Evolutionary conservation across 2,329 filamentous ascomycete genomes (phyloP).

Genomic region (Colletotrichum salicis): DNA sequence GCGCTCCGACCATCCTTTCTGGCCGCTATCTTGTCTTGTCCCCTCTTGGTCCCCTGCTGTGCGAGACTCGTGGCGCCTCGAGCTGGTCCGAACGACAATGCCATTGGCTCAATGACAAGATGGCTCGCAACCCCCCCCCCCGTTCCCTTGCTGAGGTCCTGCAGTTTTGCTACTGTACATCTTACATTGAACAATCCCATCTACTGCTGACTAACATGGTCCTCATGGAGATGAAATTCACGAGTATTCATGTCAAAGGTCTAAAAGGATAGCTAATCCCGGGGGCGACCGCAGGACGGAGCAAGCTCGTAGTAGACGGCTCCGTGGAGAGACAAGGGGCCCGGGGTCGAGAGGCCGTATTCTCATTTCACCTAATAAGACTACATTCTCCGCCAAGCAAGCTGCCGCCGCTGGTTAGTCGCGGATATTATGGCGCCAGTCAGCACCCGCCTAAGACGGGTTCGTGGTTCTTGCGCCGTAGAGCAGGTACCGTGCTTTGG

Average conservation of each 20-base stretch:
- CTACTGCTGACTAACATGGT: background rate
- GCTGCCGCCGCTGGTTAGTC: slow-evolving; percentile 25
- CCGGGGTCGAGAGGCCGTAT: slow-evolving; percentile 10
- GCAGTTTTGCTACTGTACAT: background rate
- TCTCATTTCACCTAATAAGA: slow-evolving; percentile 33
- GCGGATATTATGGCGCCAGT: slow-evolving; percentile 21
- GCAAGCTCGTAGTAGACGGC: slow-evolving; percentile 16
- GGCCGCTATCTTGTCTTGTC: slow-evolving; percentile 11
- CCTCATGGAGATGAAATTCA: background rate
- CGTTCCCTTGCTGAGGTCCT: background rate
- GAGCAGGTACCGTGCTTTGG: slow-evolving; percentile 7
- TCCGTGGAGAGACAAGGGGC: background rate
- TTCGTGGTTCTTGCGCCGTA: slow-evolving; percentile 4
- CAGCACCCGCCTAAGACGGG: slow-evolving; percentile 11
- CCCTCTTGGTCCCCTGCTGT: slow-evolving; percentile 14
- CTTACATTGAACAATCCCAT: background rate
- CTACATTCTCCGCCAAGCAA: slow-evolving; percentile 33
- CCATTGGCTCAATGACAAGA: slow-evolving; percentile 19
- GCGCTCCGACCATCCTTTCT: slow-evolving; percentile 22
- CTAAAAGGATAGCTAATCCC: background rate
- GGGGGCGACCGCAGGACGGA: slow-evolving; percentile 1
- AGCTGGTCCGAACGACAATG: slow-evolving; percentile 18
- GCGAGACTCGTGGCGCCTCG: slow-evolving; percentile 31
- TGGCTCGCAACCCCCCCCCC: slow-evolving; percentile 3
- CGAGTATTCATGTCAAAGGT: background rate